These are phyloP conservation scores for Xylariaceae sp. DNA, from an alignment of 2,329 filamentous ascomycete species.

Conservation along the genomic window DNA sequence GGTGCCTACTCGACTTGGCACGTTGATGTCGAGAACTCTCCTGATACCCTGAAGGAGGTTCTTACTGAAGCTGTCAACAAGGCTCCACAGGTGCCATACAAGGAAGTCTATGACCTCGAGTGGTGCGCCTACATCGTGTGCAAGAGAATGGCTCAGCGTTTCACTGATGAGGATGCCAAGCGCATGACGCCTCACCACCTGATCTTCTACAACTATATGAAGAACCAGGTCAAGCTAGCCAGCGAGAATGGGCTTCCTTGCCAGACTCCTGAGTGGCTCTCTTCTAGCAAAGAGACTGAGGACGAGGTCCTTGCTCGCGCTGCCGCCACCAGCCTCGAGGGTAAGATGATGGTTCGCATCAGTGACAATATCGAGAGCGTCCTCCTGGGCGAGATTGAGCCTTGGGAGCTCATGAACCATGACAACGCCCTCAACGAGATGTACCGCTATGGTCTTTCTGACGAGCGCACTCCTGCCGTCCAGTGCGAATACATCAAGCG, in stretches of 20 bases:
- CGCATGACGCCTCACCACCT: conserved; percentile 37
- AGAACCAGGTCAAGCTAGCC: conserved; percentile 36
- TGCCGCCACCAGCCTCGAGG: conserved; percentile 36
- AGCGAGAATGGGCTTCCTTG: conserved; percentile 35
- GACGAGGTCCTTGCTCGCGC: conserved; percentile 36
- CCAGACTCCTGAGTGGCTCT: conserved; percentile 36
- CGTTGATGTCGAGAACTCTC: conserved; percentile 40
- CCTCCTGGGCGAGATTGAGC: conserved; percentile 38
- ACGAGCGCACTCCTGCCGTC: conserved; percentile 38
- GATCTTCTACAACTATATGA: conserved; percentile 41
- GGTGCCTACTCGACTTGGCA: conserved; percentile 38
- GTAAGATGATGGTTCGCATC: conserved; percentile 41
- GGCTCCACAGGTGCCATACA: conserved; percentile 36
- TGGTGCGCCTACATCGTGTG: conserved; percentile 42
- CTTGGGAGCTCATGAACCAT: conserved; percentile 42
- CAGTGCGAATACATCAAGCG: conserved; percentile 40
- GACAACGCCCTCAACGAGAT: conserved; percentile 41
- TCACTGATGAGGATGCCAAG: conserved; percentile 33
- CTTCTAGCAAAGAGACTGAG: conserved; percentile 32
- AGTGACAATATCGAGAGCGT: conserved; percentile 40
- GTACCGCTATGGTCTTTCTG: conserved; percentile 41
- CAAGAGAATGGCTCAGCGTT: conserved; percentile 38
- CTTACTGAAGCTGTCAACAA: conserved; percentile 30
- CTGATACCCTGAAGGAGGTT: conserved; percentile 29
- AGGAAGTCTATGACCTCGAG: conserved; percentile 36